phyloP scores from a whole-genome alignment of 768 basidiomycete genomes.

The Phlegmacium glaucopus region DNA sequence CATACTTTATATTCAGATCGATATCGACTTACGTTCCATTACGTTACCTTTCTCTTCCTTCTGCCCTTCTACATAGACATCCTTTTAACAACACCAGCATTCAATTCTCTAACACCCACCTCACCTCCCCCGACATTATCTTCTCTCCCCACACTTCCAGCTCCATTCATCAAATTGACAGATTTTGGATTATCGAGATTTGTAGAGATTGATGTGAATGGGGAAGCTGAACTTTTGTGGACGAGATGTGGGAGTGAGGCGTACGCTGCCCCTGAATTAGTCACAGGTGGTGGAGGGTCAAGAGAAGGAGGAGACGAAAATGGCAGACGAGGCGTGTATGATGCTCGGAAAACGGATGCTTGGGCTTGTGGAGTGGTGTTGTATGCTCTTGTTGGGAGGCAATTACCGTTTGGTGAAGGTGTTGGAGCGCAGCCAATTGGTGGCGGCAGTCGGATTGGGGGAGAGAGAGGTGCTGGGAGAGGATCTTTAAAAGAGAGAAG shows the following conservation, averaged over 20 bases:
- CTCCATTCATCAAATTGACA: constrained; percentile 75
- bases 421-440: constrained; percentile 23
- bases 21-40: no score
- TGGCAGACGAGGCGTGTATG: constrained; percentile 48
- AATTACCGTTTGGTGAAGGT: constrained; percentile 71
- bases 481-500: constrained; percentile 37
- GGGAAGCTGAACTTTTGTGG: constrained; percentile 44
- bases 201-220: constrained; percentile 53
- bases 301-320: no score
- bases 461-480: constrained; percentile 23
- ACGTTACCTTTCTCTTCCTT: constrained; percentile 1
- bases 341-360: constrained; percentile 81
- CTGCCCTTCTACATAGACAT: no score
- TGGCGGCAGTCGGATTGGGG: constrained; percentile 37
- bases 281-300: constrained; percentile 39
- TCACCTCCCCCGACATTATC: constrained; percentile 25
- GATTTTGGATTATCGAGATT: constrained; percentile 91
- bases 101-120: constrained; percentile 17
- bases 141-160: constrained; percentile 35
- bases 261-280: constrained; percentile 80
- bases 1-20: not conserved
- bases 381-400: constrained; percentile 68
- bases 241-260: constrained; percentile 89
- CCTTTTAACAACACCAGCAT: constrained; percentile 53
- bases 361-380: constrained; percentile 92